Conservation (phyloP, 1,284 basidiomycete species). For the Kwoniella shivajii region DNA sequence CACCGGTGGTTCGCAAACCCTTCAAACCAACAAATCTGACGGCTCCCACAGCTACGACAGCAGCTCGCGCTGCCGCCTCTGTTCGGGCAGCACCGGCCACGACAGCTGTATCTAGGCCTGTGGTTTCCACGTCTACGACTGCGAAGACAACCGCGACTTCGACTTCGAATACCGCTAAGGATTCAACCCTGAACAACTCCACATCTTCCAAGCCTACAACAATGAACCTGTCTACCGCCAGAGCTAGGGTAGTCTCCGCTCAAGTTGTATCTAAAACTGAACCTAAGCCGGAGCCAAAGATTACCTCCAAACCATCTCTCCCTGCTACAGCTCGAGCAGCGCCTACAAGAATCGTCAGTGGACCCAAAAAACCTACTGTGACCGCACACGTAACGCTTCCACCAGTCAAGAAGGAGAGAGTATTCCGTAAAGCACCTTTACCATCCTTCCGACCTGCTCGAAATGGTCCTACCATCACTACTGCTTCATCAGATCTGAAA, state of each 20-base stretch:
- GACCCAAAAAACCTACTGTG: constrained; percentile 8
- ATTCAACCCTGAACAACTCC: background rate
- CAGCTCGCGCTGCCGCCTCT: constrained; percentile 4
- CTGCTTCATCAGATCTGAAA: constrained; percentile 1
- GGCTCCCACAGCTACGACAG: constrained; percentile 14
- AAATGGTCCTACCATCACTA: constrained; percentile 2
- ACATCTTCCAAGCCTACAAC: background rate
- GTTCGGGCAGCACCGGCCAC: constrained; percentile 2
- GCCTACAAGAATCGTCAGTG: constrained; percentile 6
- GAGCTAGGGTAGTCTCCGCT: constrained; percentile 12
- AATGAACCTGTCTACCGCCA: background rate
- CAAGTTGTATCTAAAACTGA: constrained; percentile 3
- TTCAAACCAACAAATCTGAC: constrained; percentile 21
- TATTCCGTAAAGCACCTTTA: constrained; percentile 43
- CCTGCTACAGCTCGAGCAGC: constrained; percentile 9
- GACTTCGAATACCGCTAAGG: background rate
- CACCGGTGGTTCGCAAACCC: constrained; percentile 16
- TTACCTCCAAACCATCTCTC: constrained; percentile 7
- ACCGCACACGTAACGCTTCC: constrained; percentile 26
- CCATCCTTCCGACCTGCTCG: constrained; percentile 42
- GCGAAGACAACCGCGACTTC: constrained; percentile 1
- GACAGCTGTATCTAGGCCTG: constrained; percentile 10
- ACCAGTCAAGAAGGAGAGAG: constrained; percentile 37
- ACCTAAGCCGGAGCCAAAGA: constrained; percentile 10
- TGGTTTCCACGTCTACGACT: constrained; percentile 14